These are phyloP conservation scores for Syzygium syzygioides DNA, from an alignment of 441 rosid genomes.

Conservation along the genomic window DNA sequence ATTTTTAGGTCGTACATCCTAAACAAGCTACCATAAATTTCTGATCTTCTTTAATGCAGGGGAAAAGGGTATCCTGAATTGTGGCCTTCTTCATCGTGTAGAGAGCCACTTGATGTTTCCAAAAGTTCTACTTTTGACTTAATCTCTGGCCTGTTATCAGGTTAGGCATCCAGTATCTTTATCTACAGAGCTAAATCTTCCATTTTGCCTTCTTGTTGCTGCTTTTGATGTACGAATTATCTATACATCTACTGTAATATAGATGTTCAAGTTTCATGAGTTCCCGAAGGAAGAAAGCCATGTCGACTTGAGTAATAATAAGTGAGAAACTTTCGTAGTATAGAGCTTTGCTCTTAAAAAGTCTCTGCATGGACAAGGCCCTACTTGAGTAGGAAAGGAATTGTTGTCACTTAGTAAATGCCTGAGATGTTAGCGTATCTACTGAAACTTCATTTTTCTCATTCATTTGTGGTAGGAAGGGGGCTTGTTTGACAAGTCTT, in stretches of 20 bases:
- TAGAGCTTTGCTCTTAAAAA: not conserved
- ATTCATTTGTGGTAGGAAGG: not conserved
- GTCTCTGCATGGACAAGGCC: not conserved
- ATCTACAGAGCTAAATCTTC: not conserved
- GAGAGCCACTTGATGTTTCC: slow-evolving; percentile 95
- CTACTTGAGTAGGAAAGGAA: not conserved
- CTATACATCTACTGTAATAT: not conserved
- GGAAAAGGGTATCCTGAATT: slow-evolving; percentile 88
- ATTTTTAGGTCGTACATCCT: not conserved
- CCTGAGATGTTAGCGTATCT: not conserved
- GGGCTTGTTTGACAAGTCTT: not conserved
- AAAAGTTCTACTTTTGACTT: slow-evolving; percentile 80
- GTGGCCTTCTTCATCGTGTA: slow-evolving; percentile 86
- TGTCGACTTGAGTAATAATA: not conserved
- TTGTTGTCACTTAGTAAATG: not conserved
- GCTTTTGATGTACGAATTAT: not conserved
- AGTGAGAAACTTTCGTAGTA: not conserved
- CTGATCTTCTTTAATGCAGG: slow-evolving; percentile 42
- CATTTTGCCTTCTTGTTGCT: not conserved
- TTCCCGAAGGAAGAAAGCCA: not conserved
- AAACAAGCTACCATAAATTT: not conserved
- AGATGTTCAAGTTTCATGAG: not conserved
- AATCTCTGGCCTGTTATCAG: slow-evolving; percentile 78
- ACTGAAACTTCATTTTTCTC: not conserved
- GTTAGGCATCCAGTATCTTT: slow-evolving; percentile 27